Base-by-base conservation (phyloP, 2,329 filamentous ascomycete genomes). In the Lachnellula subtilissima region DNA sequence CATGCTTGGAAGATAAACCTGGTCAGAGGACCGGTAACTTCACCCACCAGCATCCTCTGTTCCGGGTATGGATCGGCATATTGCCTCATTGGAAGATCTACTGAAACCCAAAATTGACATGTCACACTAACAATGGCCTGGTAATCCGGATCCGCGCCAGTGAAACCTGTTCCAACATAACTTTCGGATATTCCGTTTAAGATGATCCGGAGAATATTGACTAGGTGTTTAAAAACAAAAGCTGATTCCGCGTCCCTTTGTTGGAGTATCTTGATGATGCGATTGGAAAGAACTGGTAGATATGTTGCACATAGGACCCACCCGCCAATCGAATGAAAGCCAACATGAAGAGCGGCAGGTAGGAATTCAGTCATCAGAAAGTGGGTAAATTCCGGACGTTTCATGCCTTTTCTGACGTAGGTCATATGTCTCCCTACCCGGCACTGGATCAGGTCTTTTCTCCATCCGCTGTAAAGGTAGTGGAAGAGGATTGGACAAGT, bases 391-490 rank as follows among this genome's bases (percentile, higher is more conserved):
- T 64, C 55, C 50, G 48, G 59, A 23, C 61, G 55, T n/a, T 55
- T 60, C 58, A 64, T 60, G 32, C 54, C 60, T 47, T 57, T 61
- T 5, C 51, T 58, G 19, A 69, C 53, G 48, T 58, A 59, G 4
- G 35, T 52, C 19, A 55, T 57, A 28, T 64, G 62, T 15, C 57
- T 56, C 22, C 50, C 35, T 17, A 62, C 35, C 9, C 48, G 49
- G 22, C 52, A 48, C 12, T 55, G 50, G 14, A 60, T 51, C 5
- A 68, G 37, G 25, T 66, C 61, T 36, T 56, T 64, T 49, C 58
- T 63, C 61, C 66, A 68, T 11, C 62, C 63, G 52, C 58, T 65
- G 51, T 61, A 62, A 5, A 70, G 60, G 53, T 68, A 70, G 52
- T 67, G 60, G 43, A 68, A 68, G 9, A 68, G 56, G 32, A 63